These are phyloP conservation scores for Ammopiptanthus mongolicus DNA, from an alignment of 306 rosid species.

Conservation along the genomic window DNA sequence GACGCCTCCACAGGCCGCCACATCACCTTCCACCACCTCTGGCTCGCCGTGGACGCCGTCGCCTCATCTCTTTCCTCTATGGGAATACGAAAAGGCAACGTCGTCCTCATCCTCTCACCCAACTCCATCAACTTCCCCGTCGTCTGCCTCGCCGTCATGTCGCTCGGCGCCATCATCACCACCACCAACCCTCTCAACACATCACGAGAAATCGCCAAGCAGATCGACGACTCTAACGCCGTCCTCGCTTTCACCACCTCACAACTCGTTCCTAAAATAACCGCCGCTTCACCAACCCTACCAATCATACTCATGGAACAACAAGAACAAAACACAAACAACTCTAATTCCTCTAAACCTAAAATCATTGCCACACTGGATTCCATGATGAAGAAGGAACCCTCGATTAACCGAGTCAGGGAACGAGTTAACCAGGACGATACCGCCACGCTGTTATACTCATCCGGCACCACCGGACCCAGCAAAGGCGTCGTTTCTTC, in stretches of 20 bases:
- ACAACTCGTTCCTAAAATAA: constrained; percentile 49
- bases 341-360: too few species aligned
- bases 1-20: constrained; percentile 71
- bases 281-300: constrained; percentile 30
- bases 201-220: constrained; percentile 65
- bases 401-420: constrained; percentile 13
- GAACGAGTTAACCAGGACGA: constrained; percentile 65
- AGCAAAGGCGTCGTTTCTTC: constrained; percentile 92
- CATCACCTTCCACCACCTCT: constrained; percentile 56
- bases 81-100: constrained; percentile 74
- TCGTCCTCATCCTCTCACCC: constrained; percentile 75
- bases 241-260: constrained; percentile 67
- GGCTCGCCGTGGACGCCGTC: constrained; percentile 60
- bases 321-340: neutral
- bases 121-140: constrained; percentile 78
- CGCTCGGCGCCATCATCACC: constrained; percentile 86
- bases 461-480: constrained; percentile 87
- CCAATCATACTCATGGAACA: constrained; percentile 63
- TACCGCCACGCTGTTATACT: constrained; percentile 78
- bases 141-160: constrained; percentile 75
- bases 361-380: constrained; percentile 29
- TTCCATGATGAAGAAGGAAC: constrained; percentile 47
- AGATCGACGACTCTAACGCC: constrained; percentile 68
- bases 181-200: constrained; percentile 95
- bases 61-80: constrained; percentile 48